Percentiles rank a stretch among this genome's conserved stretches.
Conservation (phyloP, 192 early-diverging fungal genomes). For the Rhizophagus clarus region DNA sequence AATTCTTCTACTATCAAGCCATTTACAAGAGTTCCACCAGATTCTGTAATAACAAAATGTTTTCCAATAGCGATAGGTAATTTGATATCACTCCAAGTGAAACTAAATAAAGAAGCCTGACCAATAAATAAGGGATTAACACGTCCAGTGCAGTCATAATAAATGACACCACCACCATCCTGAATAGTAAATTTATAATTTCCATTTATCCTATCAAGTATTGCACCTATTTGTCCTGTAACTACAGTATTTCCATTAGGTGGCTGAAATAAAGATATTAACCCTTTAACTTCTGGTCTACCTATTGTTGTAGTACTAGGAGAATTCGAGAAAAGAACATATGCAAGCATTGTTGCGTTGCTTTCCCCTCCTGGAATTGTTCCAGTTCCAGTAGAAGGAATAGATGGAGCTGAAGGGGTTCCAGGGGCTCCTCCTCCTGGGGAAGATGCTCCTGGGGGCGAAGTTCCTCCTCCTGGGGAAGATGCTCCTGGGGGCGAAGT, state of each 20-base stretch:
- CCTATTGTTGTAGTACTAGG: neutral
- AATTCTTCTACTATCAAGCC: neutral
- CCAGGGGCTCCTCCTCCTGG: neutral
- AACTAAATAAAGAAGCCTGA: neutral
- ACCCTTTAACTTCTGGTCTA: neutral
- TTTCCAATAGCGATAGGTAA: neutral
- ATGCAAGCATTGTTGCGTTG: neutral
- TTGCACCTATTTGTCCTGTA: neutral
- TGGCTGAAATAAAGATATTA: neutral
- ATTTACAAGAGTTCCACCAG: neutral
- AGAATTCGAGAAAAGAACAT: neutral
- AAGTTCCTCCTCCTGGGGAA: no score
- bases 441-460: no score
- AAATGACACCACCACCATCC: neutral
- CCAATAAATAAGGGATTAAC: neutral
- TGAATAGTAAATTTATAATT: neutral
- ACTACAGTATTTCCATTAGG: neutral
- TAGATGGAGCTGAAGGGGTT: no score
- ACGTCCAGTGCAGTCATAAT: neutral
- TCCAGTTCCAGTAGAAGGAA: no score
- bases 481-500: no score
- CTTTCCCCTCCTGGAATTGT: neutral
- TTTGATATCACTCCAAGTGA: neutral
- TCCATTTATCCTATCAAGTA: neutral
- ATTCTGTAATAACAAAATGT: neutral